These are phyloP conservation scores for Hawksworthiomyces lignivorus DNA, from an alignment of 2,329 filamentous ascomycete species.

Conservation along the genomic window DNA sequence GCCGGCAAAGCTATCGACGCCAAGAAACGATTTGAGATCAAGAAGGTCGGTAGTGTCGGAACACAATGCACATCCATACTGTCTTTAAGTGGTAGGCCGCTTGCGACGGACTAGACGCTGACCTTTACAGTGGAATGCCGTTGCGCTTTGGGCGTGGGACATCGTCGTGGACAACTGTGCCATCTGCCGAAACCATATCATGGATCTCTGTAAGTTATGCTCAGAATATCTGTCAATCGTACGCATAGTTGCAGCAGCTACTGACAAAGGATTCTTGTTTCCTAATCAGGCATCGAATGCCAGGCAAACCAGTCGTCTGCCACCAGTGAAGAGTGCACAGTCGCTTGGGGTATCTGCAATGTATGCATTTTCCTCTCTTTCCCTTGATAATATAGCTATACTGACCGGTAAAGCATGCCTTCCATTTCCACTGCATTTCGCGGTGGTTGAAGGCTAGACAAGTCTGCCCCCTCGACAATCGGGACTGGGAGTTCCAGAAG, in stretches of 20 bases:
- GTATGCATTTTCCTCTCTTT: conserved; percentile 50
- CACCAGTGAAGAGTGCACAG: conserved; percentile 95
- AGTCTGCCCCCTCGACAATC: conserved; percentile 93
- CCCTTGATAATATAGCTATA: too few relatives aligned
- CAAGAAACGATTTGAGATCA: conserved; percentile 97
- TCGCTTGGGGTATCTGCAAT: conserved; percentile 99
- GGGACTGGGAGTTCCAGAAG: conserved; percentile 99
- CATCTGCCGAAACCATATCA: conserved; percentile 98
- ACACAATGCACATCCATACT: conserved; percentile 1
- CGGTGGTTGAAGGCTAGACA: conserved; percentile 99
- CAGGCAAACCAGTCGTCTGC: conserved; percentile 97
- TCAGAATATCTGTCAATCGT: too few relatives aligned
- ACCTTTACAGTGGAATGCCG: conserved; percentile 81
- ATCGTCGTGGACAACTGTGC: conserved; percentile 99
- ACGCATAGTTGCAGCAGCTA: too few relatives aligned
- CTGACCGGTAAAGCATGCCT: conserved; percentile 65
- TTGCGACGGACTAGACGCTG: too few relatives aligned
- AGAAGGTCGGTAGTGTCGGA: conserved; percentile 61
- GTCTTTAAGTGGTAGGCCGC: too few relatives aligned
- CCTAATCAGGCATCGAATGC: conserved; percentile 79
- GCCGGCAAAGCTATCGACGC: conserved; percentile 48
- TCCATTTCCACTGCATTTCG: conserved; percentile 99
- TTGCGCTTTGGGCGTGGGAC: conserved; percentile 98
- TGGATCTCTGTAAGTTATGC: conserved; percentile 88
- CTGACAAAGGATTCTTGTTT: too few relatives aligned